phyloP scores from a whole-genome alignment of 345 rosid genomes.

The Salix exigua region DNA sequence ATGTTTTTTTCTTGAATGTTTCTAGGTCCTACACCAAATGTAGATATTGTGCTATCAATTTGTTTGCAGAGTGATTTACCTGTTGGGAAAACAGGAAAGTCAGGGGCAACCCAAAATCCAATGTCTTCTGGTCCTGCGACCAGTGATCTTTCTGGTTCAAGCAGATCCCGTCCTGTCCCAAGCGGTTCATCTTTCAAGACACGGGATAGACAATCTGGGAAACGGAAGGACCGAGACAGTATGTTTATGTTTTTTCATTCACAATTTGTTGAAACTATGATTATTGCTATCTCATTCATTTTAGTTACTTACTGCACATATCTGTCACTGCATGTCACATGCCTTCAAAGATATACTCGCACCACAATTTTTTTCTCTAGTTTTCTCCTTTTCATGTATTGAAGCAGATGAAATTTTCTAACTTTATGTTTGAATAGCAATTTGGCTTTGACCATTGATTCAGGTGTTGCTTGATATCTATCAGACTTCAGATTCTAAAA shows the following conservation, averaged over 20 bases:
- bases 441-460: no score
- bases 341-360: no score
- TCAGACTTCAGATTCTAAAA: no score
- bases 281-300: no score
- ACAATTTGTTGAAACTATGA: not conserved
- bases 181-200: slow-evolving; percentile 61
- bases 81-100: slow-evolving; percentile 39
- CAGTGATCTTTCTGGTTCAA: slow-evolving; percentile 67
- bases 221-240: slow-evolving; percentile 67
- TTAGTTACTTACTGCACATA: no score
- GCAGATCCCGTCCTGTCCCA: slow-evolving; percentile 46
- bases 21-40: slow-evolving; percentile 76
- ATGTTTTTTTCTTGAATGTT: not conserved
- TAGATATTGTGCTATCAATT: slow-evolving; percentile 75
- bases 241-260: slow-evolving; percentile 11
- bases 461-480: no score
- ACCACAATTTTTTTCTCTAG: no score
- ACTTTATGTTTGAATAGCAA: no score
- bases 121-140: slow-evolving; percentile 40
- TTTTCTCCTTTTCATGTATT: no score
- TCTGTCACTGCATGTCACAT: no score
- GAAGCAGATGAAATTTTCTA: no score
- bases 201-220: slow-evolving; percentile 54
- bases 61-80: slow-evolving; percentile 79
- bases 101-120: slow-evolving; percentile 31